Evolutionary conservation across 2,329 filamentous ascomycete species (phyloP).

Genomic region (Penicillium oxalicum): DNA sequence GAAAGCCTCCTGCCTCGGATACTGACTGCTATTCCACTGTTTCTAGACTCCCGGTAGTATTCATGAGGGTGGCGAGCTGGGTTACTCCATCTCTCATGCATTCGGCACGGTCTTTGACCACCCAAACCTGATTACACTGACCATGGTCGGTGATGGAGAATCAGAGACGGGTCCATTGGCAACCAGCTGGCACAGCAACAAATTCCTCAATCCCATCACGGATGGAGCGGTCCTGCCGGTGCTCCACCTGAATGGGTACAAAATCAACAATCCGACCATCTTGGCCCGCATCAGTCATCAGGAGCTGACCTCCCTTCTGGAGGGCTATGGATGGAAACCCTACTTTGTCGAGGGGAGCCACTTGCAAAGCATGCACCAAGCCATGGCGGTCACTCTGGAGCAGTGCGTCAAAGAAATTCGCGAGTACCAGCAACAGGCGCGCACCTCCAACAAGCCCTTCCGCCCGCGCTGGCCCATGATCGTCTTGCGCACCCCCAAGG

Average conservation of each 20-base stretch:
- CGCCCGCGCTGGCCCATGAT: conserved; percentile 75
- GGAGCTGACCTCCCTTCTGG: conserved; percentile 63
- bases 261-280: conserved; percentile 75
- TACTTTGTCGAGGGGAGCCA: conserved; percentile 77
- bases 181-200: conserved; percentile 75
- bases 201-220: conserved; percentile 72
- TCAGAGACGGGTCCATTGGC: conserved; percentile 75
- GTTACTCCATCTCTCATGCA: conserved; percentile 74
- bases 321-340: conserved; percentile 71
- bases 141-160: conserved; percentile 75
- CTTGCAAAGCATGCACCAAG: conserved; percentile 69
- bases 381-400: conserved; percentile 72
- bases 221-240: conserved; percentile 74
- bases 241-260: conserved; percentile 75
- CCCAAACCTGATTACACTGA: conserved; percentile 66
- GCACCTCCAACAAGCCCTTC: conserved; percentile 62
- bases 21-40: no score
- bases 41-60: conserved; percentile 61
- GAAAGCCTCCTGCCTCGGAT: no score
- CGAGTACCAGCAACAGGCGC: conserved; percentile 63
- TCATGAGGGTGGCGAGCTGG: conserved; percentile 74
- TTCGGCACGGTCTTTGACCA: conserved; percentile 73
- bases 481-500: conserved; percentile 69
- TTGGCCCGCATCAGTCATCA: conserved; percentile 68
- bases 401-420: conserved; percentile 65